Evolutionary conservation across 768 basidiomycete genomes (phyloP).

Genomic region (Hericium alpestre): DNA sequence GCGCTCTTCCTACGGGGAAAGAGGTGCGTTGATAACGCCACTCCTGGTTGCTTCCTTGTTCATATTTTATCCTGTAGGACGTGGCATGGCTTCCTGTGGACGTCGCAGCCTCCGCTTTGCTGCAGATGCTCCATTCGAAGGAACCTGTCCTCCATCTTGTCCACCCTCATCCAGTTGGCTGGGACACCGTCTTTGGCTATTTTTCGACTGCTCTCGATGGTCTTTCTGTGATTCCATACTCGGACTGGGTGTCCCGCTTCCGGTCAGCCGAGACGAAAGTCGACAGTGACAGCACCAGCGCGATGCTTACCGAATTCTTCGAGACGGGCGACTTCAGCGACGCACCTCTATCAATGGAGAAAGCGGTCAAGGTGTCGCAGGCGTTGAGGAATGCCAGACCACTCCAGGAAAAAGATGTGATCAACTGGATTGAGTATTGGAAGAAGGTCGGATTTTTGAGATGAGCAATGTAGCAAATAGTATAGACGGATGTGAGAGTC

Average conservation of each 20-base stretch:
- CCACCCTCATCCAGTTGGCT: slow-evolving; percentile 3
- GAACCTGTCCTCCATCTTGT: slow-evolving; percentile 3
- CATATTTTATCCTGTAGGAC: background rate
- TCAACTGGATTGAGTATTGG: background rate
- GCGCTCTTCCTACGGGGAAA: background rate
- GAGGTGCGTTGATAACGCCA: background rate
- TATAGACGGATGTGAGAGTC: too few species aligned
- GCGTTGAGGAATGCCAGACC: background rate
- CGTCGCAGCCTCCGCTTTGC: slow-evolving; percentile 5
- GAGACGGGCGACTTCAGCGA: background rate
- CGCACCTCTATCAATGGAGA: background rate
- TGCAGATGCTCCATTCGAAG: slow-evolving; percentile 4
- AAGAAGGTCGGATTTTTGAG: background rate
- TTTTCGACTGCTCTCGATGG: background rate
- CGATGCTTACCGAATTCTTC: background rate
- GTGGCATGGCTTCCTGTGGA: slow-evolving; percentile 9
- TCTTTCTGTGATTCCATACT: slow-evolving; percentile 1
- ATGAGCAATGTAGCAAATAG: too few species aligned
- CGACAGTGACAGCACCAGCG: background rate
- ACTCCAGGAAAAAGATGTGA: background rate
- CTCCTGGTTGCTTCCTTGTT: too few species aligned
- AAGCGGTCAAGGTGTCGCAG: background rate
- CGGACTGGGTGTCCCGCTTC: background rate
- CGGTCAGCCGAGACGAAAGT: background rate
- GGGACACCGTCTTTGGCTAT: background rate